Evolutionary conservation across 1,284 basidiomycete genomes (phyloP).

Genomic region (Moniliophthora roreri): DNA sequence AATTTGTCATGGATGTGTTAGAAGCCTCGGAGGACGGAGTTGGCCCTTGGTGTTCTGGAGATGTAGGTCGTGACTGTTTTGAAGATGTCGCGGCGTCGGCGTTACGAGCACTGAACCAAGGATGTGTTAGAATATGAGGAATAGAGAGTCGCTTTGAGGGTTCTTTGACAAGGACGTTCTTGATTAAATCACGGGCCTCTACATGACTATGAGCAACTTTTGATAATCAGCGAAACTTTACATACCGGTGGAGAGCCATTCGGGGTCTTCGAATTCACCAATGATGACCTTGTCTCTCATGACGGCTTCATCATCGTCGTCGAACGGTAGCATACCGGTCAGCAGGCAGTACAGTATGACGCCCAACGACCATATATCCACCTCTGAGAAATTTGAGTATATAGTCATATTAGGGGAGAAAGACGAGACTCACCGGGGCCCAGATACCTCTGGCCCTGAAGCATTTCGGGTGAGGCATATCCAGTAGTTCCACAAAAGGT

Average conservation of each 20-base stretch:
- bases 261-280: slow-evolving; percentile 90
- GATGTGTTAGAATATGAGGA: slow-evolving; percentile 82
- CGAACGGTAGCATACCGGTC: slow-evolving; percentile 94
- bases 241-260: slow-evolving; percentile 85
- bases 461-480: slow-evolving; percentile 95
- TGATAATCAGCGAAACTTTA: slow-evolving; percentile 8
- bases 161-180: slow-evolving; percentile 79
- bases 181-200: slow-evolving; percentile 85
- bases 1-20: slow-evolving; percentile 50
- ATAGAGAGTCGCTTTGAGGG: slow-evolving; percentile 78
- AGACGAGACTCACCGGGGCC: slow-evolving; percentile 67
- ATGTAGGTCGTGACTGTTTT: slow-evolving; percentile 8
- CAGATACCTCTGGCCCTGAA: slow-evolving; percentile 85
- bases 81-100: slow-evolving; percentile 25
- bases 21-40: slow-evolving; percentile 45
- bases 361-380: slow-evolving; percentile 97
- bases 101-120: slow-evolving; percentile 78
- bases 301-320: slow-evolving; percentile 90
- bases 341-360: slow-evolving; percentile 94
- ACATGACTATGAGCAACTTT: slow-evolving; percentile 15
- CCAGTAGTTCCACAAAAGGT: slow-evolving; percentile 98
- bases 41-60: slow-evolving; percentile 12
- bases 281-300: slow-evolving; percentile 89
- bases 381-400: slow-evolving; percentile 54
- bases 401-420: slow-evolving; percentile 5